These are phyloP conservation scores for Elsinoe necatrix DNA, from an alignment of 2,329 filamentous ascomycete species.

Conservation along the genomic window DNA sequence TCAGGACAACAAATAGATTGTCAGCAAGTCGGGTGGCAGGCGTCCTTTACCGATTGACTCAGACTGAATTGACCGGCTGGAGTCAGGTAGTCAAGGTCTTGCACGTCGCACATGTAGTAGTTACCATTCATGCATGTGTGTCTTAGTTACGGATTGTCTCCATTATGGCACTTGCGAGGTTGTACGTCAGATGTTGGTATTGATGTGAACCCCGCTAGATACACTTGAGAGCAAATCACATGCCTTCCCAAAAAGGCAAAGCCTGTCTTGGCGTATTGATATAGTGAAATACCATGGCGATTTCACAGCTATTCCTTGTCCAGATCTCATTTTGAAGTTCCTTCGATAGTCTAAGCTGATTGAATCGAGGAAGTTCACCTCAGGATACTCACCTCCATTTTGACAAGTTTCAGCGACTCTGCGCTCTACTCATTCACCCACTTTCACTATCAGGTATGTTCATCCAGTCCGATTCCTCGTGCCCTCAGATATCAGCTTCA, in stretches of 20 bases:
- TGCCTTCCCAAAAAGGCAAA: constrained; percentile 11
- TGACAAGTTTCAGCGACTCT: no score
- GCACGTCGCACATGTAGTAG: background rate
- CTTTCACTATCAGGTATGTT: no score
- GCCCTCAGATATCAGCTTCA: no score
- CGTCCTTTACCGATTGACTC: background rate
- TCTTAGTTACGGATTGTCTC: background rate
- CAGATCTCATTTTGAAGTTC: background rate
- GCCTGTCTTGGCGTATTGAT: constrained; percentile 11
- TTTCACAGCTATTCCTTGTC: background rate
- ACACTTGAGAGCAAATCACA: background rate
- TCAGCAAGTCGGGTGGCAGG: background rate
- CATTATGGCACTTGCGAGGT: background rate
- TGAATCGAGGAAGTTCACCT: no score
- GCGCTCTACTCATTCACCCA: no score
- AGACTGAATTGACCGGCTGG: background rate
- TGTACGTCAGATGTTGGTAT: no score
- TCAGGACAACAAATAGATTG: constrained; percentile 7
- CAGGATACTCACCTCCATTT: no score
- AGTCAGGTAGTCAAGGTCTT: background rate
- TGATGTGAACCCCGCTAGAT: no score
- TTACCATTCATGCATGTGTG: background rate
- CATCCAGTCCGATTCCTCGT: no score
- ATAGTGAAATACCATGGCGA: constrained; percentile 12
- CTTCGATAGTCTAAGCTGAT: background rate